Conservation (phyloP, 2,329 filamentous ascomycete genomes). For the Stagonosporopsis cucurbitacearum region DNA sequence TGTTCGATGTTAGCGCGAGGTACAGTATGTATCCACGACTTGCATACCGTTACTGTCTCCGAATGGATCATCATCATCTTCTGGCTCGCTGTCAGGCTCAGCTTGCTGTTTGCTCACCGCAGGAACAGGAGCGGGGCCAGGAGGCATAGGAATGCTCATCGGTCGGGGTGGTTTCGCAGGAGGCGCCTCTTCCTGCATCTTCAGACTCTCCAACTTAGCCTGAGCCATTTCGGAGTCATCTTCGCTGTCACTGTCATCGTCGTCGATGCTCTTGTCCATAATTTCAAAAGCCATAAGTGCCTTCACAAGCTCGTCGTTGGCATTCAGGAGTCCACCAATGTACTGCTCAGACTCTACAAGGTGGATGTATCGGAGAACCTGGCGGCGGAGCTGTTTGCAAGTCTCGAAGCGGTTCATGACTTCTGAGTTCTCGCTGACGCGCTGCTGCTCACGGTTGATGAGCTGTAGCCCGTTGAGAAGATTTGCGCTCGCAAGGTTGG, state of each 20-base stretch:
- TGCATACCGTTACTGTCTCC: constrained; percentile 73
- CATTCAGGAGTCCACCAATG: constrained; percentile 87
- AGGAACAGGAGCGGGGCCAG: constrained; percentile 29
- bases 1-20: constrained; percentile 14
- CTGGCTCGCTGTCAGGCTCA: constrained; percentile 63
- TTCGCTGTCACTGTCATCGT: constrained; percentile 71
- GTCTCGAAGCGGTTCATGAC: constrained; percentile 80
- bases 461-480: constrained; percentile 84
- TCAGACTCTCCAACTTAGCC: constrained; percentile 55
- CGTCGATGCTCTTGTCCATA: constrained; percentile 83
- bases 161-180: constrained; percentile 60
- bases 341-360: constrained; percentile 88
- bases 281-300: constrained; percentile 95
- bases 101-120: constrained; percentile 47
- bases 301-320: constrained; percentile 94
- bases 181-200: constrained; percentile 47
- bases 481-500: constrained; percentile 90
- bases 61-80: constrained; percentile 82
- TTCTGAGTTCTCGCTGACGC: constrained; percentile 81
- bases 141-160: constrained; percentile 49
- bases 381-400: constrained; percentile 84
- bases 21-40: rapidly evolving
- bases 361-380: constrained; percentile 91
- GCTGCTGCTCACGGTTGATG: constrained; percentile 87
- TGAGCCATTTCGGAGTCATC: constrained; percentile 50